Evolutionary conservation across 345 rosid species (phyloP).

Genomic region (Lumnitzera racemosa): DNA sequence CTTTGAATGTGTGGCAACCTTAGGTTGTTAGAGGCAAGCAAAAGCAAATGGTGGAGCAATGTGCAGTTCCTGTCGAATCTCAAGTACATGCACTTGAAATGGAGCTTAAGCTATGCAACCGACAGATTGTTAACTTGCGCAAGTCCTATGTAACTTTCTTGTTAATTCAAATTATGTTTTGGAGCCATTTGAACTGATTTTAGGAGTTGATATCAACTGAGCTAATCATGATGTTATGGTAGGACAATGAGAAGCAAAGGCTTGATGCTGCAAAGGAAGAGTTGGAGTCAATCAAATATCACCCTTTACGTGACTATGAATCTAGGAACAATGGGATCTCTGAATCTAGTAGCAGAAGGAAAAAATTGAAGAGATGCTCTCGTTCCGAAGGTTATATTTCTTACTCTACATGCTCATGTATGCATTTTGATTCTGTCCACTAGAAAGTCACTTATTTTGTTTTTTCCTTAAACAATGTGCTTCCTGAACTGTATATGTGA

Average conservation of each 20-base stretch:
- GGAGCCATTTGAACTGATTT: neutral
- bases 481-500: no score
- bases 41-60: conserved; percentile 71
- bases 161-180: neutral
- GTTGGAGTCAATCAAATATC: conserved; percentile 63
- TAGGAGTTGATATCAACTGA: conserved; percentile 1
- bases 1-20: conserved; percentile 94
- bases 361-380: conserved; percentile 33
- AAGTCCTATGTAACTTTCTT: conserved; percentile 54
- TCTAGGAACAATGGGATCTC: conserved; percentile 11
- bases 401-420: neutral
- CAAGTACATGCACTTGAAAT: conserved; percentile 56
- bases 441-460: no score
- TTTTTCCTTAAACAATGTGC: no score
- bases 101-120: conserved; percentile 80
- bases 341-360: conserved; percentile 27
- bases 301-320: conserved; percentile 57
- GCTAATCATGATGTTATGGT: conserved; percentile 2
- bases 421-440: no score
- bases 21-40: conserved; percentile 60
- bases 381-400: conserved; percentile 28
- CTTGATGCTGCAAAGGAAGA: conserved; percentile 47
- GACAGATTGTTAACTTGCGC: conserved; percentile 43
- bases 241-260: conserved; percentile 52
- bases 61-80: conserved; percentile 56